Percentiles rank a stretch among this genome's conserved stretches.
These are phyloP conservation scores for Malus hybrid DNA, from an alignment of 331 rosid genomes.

Conservation along the genomic window DNA sequence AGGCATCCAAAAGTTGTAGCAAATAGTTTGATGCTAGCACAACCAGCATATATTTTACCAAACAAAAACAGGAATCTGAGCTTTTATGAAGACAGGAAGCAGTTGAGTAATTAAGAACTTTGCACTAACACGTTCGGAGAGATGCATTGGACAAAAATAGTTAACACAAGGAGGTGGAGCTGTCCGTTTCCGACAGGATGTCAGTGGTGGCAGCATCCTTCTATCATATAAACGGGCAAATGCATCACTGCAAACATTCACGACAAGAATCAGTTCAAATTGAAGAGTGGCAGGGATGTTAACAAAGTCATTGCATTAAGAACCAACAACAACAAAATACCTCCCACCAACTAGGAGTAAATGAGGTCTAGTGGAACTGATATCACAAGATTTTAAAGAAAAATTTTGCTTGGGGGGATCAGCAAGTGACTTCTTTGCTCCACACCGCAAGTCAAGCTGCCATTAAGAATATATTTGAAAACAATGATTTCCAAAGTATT, in stretches of 20 bases:
- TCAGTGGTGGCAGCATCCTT: conserved; percentile 86
- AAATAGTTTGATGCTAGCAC: not conserved
- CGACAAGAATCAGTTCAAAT: conserved; percentile 20
- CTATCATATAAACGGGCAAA: conserved; percentile 97
- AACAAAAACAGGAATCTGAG: not conserved
- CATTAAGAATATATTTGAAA: conserved; percentile 33
- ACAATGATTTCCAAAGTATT: conserved; percentile 14
- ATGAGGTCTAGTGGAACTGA: conserved; percentile 85
- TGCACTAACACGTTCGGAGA: conserved; percentile 80
- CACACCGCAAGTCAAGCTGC: conserved; percentile 94
- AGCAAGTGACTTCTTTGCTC: conserved; percentile 83
- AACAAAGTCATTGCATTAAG: not conserved
- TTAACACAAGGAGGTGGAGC: conserved; percentile 89
- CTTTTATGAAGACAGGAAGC: not conserved
- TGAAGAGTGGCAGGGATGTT: not conserved
- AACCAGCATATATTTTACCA: not conserved
- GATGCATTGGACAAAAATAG: conserved; percentile 98
- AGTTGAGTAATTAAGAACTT: not conserved
- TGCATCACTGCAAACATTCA: conserved; percentile 66
- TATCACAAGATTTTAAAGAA: conserved; percentile 84
- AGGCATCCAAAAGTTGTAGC: not conserved
- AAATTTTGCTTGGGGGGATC: conserved; percentile 88
- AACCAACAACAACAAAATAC: conserved; percentile 40
- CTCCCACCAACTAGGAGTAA: conserved; percentile 98
- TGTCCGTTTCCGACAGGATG: conserved; percentile 67